phyloP scores from a whole-genome alignment of 139 green algal genomes.

The Deuterostichococcus epilithicus region DNA sequence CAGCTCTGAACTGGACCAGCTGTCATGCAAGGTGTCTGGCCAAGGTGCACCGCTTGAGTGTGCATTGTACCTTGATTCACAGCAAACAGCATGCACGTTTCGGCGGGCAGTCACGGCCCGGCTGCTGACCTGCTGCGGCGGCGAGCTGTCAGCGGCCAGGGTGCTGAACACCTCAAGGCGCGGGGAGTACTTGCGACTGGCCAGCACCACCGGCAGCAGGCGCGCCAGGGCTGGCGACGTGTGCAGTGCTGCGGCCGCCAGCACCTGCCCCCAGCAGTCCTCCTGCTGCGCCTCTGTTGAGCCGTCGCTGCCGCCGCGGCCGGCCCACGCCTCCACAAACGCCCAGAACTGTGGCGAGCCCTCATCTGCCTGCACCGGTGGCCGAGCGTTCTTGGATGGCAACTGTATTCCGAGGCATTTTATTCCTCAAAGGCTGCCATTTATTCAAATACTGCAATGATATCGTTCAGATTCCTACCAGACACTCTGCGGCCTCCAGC shows the following conservation, averaged over 20 bases:
- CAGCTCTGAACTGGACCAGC: not conserved
- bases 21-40: not conserved
- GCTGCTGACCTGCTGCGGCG: not conserved
- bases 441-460: not conserved
- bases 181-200: slow-evolving; percentile 63
- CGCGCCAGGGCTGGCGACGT: slow-evolving; percentile 11
- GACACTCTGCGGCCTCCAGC: slow-evolving; percentile 69
- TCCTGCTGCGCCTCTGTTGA: not conserved
- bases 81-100: not conserved
- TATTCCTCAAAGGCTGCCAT: not conserved
- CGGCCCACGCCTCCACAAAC: slow-evolving; percentile 29
- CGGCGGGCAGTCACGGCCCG: not conserved
- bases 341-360: slow-evolving; percentile 39
- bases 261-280: slow-evolving; percentile 24
- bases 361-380: slow-evolving; percentile 42
- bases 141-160: slow-evolving; percentile 34
- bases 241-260: not conserved
- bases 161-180: slow-evolving; percentile 61
- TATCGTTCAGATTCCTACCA: slow-evolving; percentile 38
- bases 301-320: not conserved
- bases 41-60: not conserved
- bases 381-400: not conserved
- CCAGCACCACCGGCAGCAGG: slow-evolving; percentile 48
- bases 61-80: not conserved
- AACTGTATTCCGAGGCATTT: not conserved